Evolutionary conservation across 495 filamentous ascomycete species (phyloP), one percentile per base, ranked within the genome.

Genomic region (Tuber brumale): DNA sequence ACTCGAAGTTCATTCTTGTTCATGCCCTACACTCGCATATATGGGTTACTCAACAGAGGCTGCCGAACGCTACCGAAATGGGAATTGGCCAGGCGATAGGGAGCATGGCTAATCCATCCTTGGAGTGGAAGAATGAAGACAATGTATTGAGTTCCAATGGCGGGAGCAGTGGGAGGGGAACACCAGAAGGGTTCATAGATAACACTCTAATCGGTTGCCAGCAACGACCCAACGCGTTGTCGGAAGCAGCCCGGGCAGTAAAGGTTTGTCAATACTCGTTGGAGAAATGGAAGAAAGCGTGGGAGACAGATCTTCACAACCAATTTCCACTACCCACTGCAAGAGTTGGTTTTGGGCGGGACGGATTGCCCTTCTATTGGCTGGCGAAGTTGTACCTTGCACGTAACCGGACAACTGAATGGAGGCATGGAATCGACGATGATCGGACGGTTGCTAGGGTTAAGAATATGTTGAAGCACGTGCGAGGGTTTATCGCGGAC

Each of bases 1-100:
- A 89, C 77, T 89, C 88, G 12, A 92, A 92, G 75, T 92, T 92
- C 76, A 88, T 92, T 45, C 79, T 92, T n/a, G 86, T 92, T 16
- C 90, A 92, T 74, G 89, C 89, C 10, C 81, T 91, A 27, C 86
- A 89, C 72, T 85, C 87, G 37, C 85, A 90, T 72, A 85, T 90
- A 70, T 86, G 86, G 82, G 76, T 72, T 43, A 81, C 79, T 42
- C 85, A 86, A 48, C 80, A 81, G 72, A 76, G 81, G 70, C 43
- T 84, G 46, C 46, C 46, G 19, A 77, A 81, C 61, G 74, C 79
- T 42, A 80, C 78, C 66, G 76, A 81, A 57, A 69, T 75, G 46
- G 80, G 76, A 37, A 76, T 82, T 39, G 73, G 72, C 1, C 70
- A 70, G 37, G 43, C 37, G n/a, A 71, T 70, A 44, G 78, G 81